Base-by-base conservation (phyloP, 345 rosid species). In the Ceriops zippeliana region DNA sequence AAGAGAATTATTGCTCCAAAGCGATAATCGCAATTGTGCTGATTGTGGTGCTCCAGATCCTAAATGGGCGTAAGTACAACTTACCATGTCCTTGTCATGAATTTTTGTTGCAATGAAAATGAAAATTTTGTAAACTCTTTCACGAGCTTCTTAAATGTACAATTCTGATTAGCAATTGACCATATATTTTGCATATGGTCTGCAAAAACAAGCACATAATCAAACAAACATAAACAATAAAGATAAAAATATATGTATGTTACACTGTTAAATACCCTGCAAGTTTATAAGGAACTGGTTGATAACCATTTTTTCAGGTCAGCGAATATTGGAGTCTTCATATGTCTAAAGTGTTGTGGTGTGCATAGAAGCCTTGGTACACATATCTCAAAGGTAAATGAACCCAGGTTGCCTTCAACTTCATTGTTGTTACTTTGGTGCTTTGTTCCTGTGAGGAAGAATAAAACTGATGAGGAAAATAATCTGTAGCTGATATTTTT, bases 31-130 rank as follows among this genome's bases (percentile, higher is more conserved):
- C 65, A 9, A 22, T 67, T 95, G 99, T 78, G 99, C 99, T 74
- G 99, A 95, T 81, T 95, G 99, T 65, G 82, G 87, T 63, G 97
- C 98, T 71, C 88, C 92, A 4, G 98, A 90, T 90, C 99, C 99
- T 65, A 95, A 95, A 70, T 95, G 99, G 99, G 99, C 99, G 99
- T 95, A 84, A 86, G 99, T 27, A 32, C 34, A 24, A 34, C 69
- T 31, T 22, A 27, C n/a, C 59, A 22, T 71, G 46, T 66, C 70
- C 26, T 31, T 35, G 30, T 53, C 35, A 26, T 31, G 52, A 20
- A 56, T 63, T 30, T 61, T 26, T 61, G 30, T 52, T 62, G 2
- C 35, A 10, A 69, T 51, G 30, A 62, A 49, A 21, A 52, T 24
- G 6, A 6, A 24, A 26, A 5, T 22, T 26, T 22, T 56, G 13